Percentiles rank a stretch among this genome's conserved stretches.
Evolutionary conservation across 305 asterid species (phyloP).

Genomic region (Rubia balearica): DNA sequence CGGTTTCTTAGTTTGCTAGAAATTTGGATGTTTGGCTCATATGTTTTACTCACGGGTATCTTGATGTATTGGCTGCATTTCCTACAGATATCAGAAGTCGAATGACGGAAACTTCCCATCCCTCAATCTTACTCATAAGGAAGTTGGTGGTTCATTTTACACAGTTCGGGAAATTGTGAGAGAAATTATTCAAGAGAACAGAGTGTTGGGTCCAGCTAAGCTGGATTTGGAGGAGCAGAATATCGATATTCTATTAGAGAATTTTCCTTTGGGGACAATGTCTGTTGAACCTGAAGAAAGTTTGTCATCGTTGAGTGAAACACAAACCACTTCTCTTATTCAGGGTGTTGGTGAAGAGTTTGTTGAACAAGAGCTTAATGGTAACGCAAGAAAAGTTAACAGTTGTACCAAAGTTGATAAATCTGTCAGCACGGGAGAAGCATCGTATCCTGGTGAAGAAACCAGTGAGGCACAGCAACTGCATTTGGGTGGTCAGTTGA

Average conservation of each 20-base stretch:
- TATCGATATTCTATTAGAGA: conserved; percentile 36
- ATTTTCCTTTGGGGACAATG: conserved; percentile 58
- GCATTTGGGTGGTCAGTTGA: conserved; percentile 12
- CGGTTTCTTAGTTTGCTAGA: not conserved
- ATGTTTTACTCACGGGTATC: not conserved
- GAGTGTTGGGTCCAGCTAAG: conserved; percentile 81
- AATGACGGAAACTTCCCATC: conserved; percentile 78
- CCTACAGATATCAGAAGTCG: conserved; percentile 65
- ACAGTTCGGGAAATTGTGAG: conserved; percentile 88
- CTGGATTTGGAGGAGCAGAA: conserved; percentile 35
- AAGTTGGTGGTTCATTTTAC: conserved; percentile 98
- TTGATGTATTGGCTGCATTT: conserved; percentile 8
- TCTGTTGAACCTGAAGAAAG: conserved; percentile 51
- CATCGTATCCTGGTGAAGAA: conserved; percentile 18
- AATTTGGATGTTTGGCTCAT: not conserved
- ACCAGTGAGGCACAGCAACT: conserved; percentile 19
- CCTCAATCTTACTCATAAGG: conserved; percentile 87
- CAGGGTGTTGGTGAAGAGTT: conserved; percentile 28
- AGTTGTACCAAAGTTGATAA: conserved; percentile 20
- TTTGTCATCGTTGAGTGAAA: conserved; percentile 26
- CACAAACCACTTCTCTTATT: conserved; percentile 20
- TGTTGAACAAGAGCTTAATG: conserved; percentile 21
- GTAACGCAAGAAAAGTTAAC: conserved; percentile 17
- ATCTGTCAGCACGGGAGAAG: conserved; percentile 14
- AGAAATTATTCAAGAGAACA: conserved; percentile 92